Conservation (phyloP, 495 filamentous ascomycete genomes). For the Aspergillus ellipticus region DNA sequence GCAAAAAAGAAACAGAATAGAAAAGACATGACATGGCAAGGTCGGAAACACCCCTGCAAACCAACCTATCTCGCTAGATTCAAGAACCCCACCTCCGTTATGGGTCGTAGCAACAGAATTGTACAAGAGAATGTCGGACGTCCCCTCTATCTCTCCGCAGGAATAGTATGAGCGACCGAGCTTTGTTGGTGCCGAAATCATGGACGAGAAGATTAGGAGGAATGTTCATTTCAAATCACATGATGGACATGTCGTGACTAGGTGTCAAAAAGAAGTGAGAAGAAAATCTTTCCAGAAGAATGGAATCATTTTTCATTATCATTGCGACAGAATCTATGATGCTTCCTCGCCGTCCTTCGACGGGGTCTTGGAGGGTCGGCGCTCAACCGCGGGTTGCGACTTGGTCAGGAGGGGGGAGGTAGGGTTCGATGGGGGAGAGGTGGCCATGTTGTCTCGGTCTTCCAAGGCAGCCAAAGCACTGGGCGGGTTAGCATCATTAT, state of each 20-base stretch:
- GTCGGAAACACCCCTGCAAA: conserved; percentile 13
- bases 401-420: conserved; percentile 56
- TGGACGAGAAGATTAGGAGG: conserved; percentile 25
- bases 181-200: conserved; percentile 29
- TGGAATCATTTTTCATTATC: conserved; percentile 44
- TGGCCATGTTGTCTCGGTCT: conserved; percentile 52
- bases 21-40: conserved; percentile 13
- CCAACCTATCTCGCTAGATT: conserved; percentile 21
- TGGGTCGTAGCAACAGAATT: conserved; percentile 14
- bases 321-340: conserved; percentile 46
- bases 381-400: conserved; percentile 46
- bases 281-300: conserved; percentile 40
- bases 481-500: conserved; percentile 20
- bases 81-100: conserved; percentile 11
- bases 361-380: conserved; percentile 48
- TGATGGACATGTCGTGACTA: conserved; percentile 21
- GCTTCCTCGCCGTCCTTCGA: conserved; percentile 43
- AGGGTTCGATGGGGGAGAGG: conserved; percentile 56
- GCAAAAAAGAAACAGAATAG: conserved; percentile 10
- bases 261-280: conserved; percentile 19
- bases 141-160: conserved; percentile 14
- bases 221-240: conserved; percentile 21
- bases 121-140: conserved; percentile 24
- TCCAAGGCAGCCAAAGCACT: conserved; percentile 60
- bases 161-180: conserved; percentile 26